Percentiles rank a stretch among this genome's conserved stretches.
Evolutionary conservation across 2,329 filamentous ascomycete species (phyloP).

Genomic region (Alternaria consortialis): DNA sequence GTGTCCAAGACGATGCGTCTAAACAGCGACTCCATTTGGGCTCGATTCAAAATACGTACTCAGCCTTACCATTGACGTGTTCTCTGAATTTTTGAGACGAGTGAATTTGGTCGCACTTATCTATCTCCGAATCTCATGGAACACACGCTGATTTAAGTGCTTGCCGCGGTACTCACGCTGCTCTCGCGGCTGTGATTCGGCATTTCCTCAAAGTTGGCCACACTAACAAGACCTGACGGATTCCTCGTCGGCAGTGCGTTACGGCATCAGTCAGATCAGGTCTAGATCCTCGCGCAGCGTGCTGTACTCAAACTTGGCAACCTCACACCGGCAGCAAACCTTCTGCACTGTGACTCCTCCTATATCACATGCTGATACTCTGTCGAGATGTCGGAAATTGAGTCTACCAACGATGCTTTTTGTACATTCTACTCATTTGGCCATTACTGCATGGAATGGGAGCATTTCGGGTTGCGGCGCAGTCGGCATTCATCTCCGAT

Average conservation of each 20-base stretch:
- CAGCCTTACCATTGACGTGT: neutral
- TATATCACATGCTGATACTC: neutral
- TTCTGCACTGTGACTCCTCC: neutral
- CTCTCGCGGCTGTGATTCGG: neutral
- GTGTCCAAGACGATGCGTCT: conserved; percentile 8
- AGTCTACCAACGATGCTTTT: neutral
- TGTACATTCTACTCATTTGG: neutral
- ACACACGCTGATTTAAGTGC: neutral
- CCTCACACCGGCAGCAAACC: conserved; percentile 7
- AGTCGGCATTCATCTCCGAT: conserved; percentile 3
- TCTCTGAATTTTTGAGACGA: neutral
- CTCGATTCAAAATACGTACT: neutral
- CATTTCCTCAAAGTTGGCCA: neutral
- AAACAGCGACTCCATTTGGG: neutral
- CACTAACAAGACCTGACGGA: conserved; percentile 13
- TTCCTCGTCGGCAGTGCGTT: conserved; percentile 9
- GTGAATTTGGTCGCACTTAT: neutral
- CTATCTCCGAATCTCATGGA: neutral
- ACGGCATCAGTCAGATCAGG: conserved; percentile 6
- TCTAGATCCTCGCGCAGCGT: conserved; percentile 8
- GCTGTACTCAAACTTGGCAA: conserved; percentile 3
- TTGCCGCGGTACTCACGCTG: neutral
- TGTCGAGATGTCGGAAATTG: neutral
- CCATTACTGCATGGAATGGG: neutral
- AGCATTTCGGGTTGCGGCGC: conserved; percentile 18